These are phyloP conservation scores for Alternaria arbusti DNA, from an alignment of 2,329 filamentous ascomycete species.

Conservation along the genomic window DNA sequence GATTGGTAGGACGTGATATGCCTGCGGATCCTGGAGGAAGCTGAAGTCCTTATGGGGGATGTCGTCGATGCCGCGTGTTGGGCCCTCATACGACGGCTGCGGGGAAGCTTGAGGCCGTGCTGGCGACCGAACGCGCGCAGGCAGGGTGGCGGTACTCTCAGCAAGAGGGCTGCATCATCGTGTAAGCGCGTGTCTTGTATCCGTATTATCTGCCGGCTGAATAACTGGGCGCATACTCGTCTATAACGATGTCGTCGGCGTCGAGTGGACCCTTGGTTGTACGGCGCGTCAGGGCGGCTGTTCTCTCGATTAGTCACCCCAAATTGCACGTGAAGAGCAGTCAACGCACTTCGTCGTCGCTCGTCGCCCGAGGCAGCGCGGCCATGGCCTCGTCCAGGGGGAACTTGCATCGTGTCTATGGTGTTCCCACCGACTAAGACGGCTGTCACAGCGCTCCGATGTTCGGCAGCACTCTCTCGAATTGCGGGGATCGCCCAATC, in stretches of 20 bases:
- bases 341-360: conserved; percentile 34
- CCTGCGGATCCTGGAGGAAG: conserved; percentile 23
- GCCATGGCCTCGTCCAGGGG: conserved; percentile 30
- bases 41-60: conserved; percentile 73
- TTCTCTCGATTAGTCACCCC: conserved; percentile 2
- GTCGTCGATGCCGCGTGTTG: conserved; percentile 33
- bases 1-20: conserved; percentile 74
- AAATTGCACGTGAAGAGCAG: background rate
- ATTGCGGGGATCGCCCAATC: conserved; percentile 20
- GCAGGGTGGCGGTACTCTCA: conserved; percentile 15
- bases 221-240: conserved; percentile 60
- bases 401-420: conserved; percentile 16
- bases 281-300: conserved; percentile 67
- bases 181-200: conserved; percentile 14
- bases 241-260: conserved; percentile 64
- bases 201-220: conserved; percentile 9
- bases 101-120: conserved; percentile 23
- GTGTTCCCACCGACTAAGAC: background rate
- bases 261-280: conserved; percentile 79
- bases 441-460: conserved; percentile 16
- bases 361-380: conserved; percentile 41
- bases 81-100: conserved; percentile 28
- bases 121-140: conserved; percentile 32
- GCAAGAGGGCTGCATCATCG: conserved; percentile 29
- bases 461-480: conserved; percentile 6